Evolutionary conservation across 73 alveolate genomes (phyloP).

Genomic region (Tetrahymena elliotti): DNA sequence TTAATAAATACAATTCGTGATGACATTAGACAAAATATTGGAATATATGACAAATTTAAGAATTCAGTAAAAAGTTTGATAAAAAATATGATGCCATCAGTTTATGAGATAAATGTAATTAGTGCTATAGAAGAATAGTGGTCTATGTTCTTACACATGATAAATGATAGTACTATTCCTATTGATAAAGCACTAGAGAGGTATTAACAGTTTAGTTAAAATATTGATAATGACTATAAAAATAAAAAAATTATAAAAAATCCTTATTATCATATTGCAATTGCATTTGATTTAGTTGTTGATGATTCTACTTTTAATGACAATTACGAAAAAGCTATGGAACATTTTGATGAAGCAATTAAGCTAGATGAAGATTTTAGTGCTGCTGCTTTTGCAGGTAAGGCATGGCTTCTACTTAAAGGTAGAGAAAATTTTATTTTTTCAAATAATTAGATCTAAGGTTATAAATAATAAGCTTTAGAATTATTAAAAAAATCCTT

Average conservation of each 20-base stretch:
- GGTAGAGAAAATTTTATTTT: neutral
- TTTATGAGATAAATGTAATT: neutral
- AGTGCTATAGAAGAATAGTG: neutral
- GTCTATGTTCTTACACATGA: neutral
- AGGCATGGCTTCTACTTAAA: neutral
- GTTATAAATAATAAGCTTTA: neutral
- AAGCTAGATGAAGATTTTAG: neutral
- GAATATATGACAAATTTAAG: neutral
- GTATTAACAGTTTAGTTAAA: neutral
- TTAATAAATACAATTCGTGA: neutral
- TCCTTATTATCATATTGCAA: conserved; percentile 1
- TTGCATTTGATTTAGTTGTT: neutral
- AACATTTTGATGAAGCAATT: neutral
- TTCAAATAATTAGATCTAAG: neutral
- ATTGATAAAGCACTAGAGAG: neutral
- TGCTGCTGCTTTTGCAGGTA: neutral
- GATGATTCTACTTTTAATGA: neutral
- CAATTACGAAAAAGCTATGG: neutral
- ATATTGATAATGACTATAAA: neutral
- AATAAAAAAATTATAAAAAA: neutral
- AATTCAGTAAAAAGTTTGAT: neutral
- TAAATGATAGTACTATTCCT: neutral
- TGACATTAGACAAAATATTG: neutral
- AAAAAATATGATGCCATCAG: neutral
- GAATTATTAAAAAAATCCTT: neutral